Percentiles rank a stretch among this genome's conserved stretches.
These are phyloP conservation scores for Nakaseomyces delphensis DNA, from an alignment of 1,139 yeast genomes.

Conservation along the genomic window DNA sequence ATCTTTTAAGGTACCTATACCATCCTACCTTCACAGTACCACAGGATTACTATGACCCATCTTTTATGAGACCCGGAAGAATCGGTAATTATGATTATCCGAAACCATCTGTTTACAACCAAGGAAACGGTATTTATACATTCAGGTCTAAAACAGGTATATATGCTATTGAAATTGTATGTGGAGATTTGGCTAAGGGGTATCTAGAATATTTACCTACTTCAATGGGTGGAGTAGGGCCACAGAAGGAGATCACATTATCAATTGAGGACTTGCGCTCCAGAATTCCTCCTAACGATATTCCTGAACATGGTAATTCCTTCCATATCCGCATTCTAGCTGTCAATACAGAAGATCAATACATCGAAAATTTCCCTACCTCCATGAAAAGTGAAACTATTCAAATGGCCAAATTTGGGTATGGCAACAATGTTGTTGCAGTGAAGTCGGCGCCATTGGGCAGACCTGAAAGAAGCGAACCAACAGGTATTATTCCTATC, in stretches of 20 bases:
- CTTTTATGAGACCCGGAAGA: conserved; percentile 27
- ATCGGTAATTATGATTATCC: conserved; percentile 22
- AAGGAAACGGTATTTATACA: conserved; percentile 38
- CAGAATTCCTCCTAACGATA: conserved; percentile 36
- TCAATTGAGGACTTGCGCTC: conserved; percentile 40
- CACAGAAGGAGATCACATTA: conserved; percentile 44
- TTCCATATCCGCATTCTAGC: conserved; percentile 45
- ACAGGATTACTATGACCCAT: conserved; percentile 40
- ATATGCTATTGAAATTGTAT: conserved; percentile 53
- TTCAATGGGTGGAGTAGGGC: conserved; percentile 52
- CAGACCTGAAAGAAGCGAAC: conserved; percentile 23
- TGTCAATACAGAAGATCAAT: conserved; percentile 35
- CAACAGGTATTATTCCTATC: conserved; percentile 23
- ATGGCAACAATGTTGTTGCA: conserved; percentile 29
- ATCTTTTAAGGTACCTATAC: conserved; percentile 62
- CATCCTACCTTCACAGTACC: conserved; percentile 78
- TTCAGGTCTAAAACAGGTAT: conserved; percentile 57
- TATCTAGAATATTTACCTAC: conserved; percentile 53
- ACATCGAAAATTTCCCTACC: conserved; percentile 26
- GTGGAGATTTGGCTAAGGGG: conserved; percentile 51
- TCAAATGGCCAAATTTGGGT: conserved; percentile 26
- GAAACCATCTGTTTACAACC: conserved; percentile 39
- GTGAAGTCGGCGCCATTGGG: conserved; percentile 44
- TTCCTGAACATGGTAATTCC: conserved; percentile 33
- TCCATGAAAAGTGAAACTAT: conserved; percentile 15